A percentile compares a stretch with the other conserved stretches of the same genome.
phyloP scores from a whole-genome alignment of 176 grass and related monocot species.

The Rhipidocladum racemiflorum region DNA sequence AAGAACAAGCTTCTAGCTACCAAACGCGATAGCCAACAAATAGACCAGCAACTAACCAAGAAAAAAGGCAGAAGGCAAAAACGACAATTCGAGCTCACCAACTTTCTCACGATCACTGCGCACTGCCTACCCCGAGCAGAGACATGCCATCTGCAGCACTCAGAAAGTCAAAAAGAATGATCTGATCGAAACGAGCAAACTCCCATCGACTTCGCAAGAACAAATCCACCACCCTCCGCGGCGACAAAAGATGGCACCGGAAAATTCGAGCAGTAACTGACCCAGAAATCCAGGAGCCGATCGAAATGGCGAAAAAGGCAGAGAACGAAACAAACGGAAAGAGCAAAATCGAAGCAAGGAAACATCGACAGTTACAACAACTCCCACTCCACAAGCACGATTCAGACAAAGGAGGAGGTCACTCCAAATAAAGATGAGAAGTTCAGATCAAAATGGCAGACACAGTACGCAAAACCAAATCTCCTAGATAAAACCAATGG shows the following conservation, averaged over 20 bases:
- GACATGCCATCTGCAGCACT: constrained; percentile 38
- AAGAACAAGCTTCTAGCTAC: constrained; percentile 21
- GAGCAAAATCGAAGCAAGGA: neutral
- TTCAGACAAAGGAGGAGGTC: neutral
- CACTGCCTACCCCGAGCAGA: constrained; percentile 23
- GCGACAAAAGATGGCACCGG: neutral
- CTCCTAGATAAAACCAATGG: neutral
- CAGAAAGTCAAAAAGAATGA: constrained; percentile 7
- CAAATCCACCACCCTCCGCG: neutral
- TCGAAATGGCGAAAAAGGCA: neutral
- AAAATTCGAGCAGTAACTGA: neutral
- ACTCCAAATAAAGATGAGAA: neutral
- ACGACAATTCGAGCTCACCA: constrained; percentile 37
- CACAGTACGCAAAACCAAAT: neutral
- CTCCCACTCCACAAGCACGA: neutral
- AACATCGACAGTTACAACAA: neutral
- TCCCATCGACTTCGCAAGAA: neutral
- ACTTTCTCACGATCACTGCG: constrained; percentile 17
- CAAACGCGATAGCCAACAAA: constrained; percentile 9
- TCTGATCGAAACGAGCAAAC: neutral
- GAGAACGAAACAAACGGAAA: neutral
- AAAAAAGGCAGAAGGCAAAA: constrained; percentile 8
- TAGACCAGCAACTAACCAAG: constrained; percentile 8
- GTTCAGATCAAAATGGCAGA: constrained; percentile 27
- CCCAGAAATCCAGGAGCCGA: neutral